Evolutionary conservation across 306 rosid genomes (phyloP), one percentile per base, ranked within the genome.

Genomic region (Sechiopsis laciniata): DNA sequence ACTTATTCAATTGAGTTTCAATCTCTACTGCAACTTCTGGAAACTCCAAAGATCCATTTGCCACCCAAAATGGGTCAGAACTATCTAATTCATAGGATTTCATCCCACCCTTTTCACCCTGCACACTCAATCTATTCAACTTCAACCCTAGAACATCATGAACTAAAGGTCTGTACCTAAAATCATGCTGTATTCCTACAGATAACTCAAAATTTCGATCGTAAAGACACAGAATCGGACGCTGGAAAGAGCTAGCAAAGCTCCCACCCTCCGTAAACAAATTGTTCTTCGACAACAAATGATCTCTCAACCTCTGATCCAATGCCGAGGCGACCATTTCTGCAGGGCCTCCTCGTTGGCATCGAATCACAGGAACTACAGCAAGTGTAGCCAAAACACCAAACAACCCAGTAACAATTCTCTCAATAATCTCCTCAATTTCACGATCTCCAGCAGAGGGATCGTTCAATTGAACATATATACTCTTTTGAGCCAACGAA

Each of bases 11-110:
- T 64, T 94, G 99, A 29, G 87, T 82, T 78, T 91, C 99, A 56
- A 94, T 94, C 89, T 90, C 99, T 72, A 85, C 92, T 0, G 99
- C 99, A 62, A 94, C 98, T 87, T 86, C 97, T 2, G 99, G 99
- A 72, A 94, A 94, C 52, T 89, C 97, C 37, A 91, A 55, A 17
- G 84, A 88, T 3, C 95, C 97, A 83, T 94, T 94, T 0, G 87
- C 87, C 42, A 82, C 85, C 99, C 99, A 94, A 81, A 94, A 94
- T 20, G 89, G 77, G 55, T 94, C 99, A 1, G 88, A 80, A 78
- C 88, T 80, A 80, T 94, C 97, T 81, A 94, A 85, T 72, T 91
- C 99, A 70, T 81, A 91, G 0, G 98, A 91, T 73, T 87, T 89
- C 88, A 85, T 94, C 78, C 95, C 96, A 20, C 97, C 97, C 32